These are phyloP conservation scores for Pseudisothecium myosuroides DNA, from an alignment of 225 moss, liverwort and hornwort genomes.

Conservation along the genomic window DNA sequence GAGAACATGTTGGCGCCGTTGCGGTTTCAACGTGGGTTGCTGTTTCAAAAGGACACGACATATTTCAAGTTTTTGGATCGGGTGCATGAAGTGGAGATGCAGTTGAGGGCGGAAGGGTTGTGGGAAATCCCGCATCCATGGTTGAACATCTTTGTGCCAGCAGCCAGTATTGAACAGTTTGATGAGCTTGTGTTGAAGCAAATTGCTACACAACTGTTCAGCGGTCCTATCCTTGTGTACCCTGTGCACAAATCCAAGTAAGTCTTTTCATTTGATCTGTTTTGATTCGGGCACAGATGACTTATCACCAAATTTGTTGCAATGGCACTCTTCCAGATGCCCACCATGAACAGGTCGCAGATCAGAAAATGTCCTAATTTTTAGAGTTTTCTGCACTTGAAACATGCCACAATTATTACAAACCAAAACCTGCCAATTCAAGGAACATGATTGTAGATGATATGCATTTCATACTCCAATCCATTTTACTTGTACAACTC, in stretches of 20 bases:
- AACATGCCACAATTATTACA: background rate
- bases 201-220: conserved; percentile 19
- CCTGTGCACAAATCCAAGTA: conserved; percentile 74
- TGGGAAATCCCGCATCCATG: conserved; percentile 88
- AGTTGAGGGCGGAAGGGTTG: conserved; percentile 17
- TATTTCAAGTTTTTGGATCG: conserved; percentile 76
- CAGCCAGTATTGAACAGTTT: conserved; percentile 35
- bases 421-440: too few relatives aligned
- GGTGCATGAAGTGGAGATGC: conserved; percentile 42
- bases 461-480: background rate
- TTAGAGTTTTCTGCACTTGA: background rate
- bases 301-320: background rate
- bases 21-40: conserved; percentile 27
- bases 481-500: background rate
- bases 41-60: conserved; percentile 38
- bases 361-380: background rate
- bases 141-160: conserved; percentile 70
- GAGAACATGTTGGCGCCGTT: conserved; percentile 28
- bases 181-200: conserved; percentile 44
- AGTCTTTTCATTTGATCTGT: background rate
- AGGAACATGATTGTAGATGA: background rate
- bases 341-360: background rate
- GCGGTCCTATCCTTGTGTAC: conserved; percentile 66
- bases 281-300: too few relatives aligned
- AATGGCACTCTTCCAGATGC: too few relatives aligned